A percentile compares a stretch with the other conserved stretches of the same genome.
Evolutionary conservation across 192 early-diverging fungal genomes (phyloP).

Genomic region (Gorgonomyces haynaldii): DNA sequence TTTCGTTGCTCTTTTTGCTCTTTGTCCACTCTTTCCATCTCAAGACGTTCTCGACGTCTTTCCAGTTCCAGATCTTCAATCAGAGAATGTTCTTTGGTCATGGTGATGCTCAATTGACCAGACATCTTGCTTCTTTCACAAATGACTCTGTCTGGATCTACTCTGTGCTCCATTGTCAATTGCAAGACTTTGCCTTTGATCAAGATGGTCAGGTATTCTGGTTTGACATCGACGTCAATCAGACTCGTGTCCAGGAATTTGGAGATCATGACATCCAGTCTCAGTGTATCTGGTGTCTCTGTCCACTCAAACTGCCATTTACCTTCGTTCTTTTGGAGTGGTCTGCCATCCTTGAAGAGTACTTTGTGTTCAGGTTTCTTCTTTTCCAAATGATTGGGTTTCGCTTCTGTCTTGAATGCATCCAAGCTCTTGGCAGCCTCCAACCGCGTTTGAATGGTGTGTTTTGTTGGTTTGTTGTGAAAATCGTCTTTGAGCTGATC

Average conservation of each 20-base stretch:
- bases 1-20: background rate
- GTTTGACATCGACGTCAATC: constrained; percentile 39
- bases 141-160: constrained; percentile 21
- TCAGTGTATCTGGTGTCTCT: constrained; percentile 12
- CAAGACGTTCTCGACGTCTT: constrained; percentile 7
- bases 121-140: constrained; percentile 37
- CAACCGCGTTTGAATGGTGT: constrained; percentile 38
- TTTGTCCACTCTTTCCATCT: constrained; percentile 2
- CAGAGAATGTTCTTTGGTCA: constrained; percentile 19
- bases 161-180: constrained; percentile 29
- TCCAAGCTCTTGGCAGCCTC: constrained; percentile 39
- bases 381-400: constrained; percentile 7
- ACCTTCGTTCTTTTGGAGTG: constrained; percentile 44
- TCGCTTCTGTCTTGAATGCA: constrained; percentile 17
- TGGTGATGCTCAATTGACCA: constrained; percentile 34
- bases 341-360: constrained; percentile 26
- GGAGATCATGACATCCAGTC: constrained; percentile 28
- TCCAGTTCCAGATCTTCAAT: background rate
- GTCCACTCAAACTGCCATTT: constrained; percentile 31
- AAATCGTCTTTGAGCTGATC: constrained; percentile 25
- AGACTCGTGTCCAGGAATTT: constrained; percentile 41
- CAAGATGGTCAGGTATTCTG: constrained; percentile 22
- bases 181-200: constrained; percentile 44
- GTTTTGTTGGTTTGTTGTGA: constrained; percentile 28
- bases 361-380: constrained; percentile 5